These are phyloP conservation scores for Aspergillus uvarum DNA, from an alignment of 2,329 filamentous ascomycete genomes.

Conservation along the genomic window DNA sequence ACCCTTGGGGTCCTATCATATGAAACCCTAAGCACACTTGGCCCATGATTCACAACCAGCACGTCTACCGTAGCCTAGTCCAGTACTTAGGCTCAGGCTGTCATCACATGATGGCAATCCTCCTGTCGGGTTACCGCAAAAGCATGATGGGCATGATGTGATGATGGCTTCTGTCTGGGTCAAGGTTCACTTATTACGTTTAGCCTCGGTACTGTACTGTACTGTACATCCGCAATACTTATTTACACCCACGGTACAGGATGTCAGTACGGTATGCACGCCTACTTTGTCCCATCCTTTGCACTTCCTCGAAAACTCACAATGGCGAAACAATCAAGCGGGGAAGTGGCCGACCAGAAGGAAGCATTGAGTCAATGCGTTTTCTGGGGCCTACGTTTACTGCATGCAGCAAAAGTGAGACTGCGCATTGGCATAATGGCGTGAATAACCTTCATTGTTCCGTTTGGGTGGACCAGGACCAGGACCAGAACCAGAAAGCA, in stretches of 20 bases:
- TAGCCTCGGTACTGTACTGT: neutral
- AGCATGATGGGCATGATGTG: neutral
- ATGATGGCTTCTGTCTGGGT: neutral
- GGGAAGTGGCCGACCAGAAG: neutral
- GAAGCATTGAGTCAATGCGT: neutral
- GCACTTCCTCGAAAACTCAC: neutral
- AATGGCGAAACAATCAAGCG: neutral
- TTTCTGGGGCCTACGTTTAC: neutral
- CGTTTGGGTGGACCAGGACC: neutral
- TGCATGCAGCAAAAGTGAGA: neutral
- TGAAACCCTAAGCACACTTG: neutral
- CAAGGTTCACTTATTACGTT: neutral
- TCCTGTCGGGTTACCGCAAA: neutral
- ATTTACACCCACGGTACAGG: neutral
- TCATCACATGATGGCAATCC: neutral
- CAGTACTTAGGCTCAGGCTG: neutral
- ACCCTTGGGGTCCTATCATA: neutral
- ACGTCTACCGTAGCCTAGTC: no score
- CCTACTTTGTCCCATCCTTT: neutral
- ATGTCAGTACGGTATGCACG: neutral
- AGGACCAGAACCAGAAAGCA: neutral
- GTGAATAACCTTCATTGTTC: slow-evolving; percentile 4
- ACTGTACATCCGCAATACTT: neutral
- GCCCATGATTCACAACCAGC: neutral
- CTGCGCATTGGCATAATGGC: neutral